phyloP scores from a whole-genome alignment of 495 filamentous ascomycete genomes.

The Neurospora tetraspora region DNA sequence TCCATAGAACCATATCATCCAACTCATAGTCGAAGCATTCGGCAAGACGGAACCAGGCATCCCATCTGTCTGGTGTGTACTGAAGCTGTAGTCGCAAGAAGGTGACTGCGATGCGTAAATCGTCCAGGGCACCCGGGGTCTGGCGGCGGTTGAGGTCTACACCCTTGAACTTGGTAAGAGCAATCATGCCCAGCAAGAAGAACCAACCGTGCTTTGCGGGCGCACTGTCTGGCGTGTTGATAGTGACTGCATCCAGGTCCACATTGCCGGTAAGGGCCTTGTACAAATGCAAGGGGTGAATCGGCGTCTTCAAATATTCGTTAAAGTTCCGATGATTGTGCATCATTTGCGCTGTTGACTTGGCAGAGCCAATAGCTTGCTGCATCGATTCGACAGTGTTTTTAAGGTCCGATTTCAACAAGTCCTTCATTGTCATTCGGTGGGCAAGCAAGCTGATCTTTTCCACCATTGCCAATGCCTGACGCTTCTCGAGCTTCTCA shows the following conservation, averaged over 20 bases:
- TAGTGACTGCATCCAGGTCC: conserved; percentile 44
- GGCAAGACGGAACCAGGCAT: conserved; percentile 89
- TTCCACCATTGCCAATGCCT: conserved; percentile 69
- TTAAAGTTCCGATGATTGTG: conserved; percentile 69
- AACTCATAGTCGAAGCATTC: conserved; percentile 87
- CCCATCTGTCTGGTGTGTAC: conserved; percentile 78
- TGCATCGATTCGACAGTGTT: conserved; percentile 85
- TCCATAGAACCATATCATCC: conserved; percentile 88
- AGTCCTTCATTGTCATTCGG: conserved; percentile 79
- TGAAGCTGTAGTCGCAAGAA: conserved; percentile 82
- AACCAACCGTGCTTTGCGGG: conserved; percentile 85
- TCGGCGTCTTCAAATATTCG: conserved; percentile 64
- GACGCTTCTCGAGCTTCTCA: conserved; percentile 65
- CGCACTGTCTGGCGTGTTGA: conserved; percentile 37
- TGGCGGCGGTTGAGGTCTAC: conserved; percentile 61
- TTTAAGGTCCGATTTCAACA: conserved; percentile 83
- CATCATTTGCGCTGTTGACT: conserved; percentile 55
- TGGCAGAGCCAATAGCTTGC: conserved; percentile 45
- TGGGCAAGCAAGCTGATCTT: conserved; percentile 71
- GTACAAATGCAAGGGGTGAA: conserved; percentile 75
- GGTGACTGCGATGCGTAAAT: conserved; percentile 71
- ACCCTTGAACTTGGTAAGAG: conserved; percentile 77
- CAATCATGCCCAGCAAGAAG: conserved; percentile 80
- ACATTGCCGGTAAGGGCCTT: conserved; percentile 67
- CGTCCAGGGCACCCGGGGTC: conserved; percentile 66